Base-by-base conservation (phyloP, 1,284 basidiomycete genomes). In the Fomitiporia mediterranea region DNA sequence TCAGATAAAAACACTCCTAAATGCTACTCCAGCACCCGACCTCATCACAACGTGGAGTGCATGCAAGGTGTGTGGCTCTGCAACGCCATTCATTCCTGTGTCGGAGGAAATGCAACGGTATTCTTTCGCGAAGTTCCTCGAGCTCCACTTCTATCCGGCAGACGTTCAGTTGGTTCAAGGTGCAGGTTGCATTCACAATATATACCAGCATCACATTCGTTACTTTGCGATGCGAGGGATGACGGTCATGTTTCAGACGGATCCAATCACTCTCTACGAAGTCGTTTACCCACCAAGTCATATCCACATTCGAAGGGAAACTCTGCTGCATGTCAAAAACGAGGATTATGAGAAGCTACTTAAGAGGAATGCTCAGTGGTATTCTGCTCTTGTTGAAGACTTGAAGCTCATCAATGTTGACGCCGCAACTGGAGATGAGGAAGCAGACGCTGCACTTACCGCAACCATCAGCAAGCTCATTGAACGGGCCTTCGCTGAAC, bases 71-170 rank as follows among this genome's bases (percentile, higher is more conserved):
- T 96, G 94, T 67, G 83, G 83, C 4, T 83, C 79, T 2, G 84
- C 86, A 3, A 94, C 94, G 17, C 91, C 91, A 0, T 92, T 95
- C 67, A 90, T 93, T 55, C 87, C 88, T 17, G 84, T 98, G 39
- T 94, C 93, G 1, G 87, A 93, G 62, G 94, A 98, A 67, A 94
- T 95, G 72, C 92, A 94, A 70, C 77, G 92, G 66, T 91, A 95
- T 70, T 87, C 94, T n/a, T 94, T 94, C 66, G 90, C 90, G 38
- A 95, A 95, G 67, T 97, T 93, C 67, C 78, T 97, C 44, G 94
- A 97, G 66, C 79, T 95, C 27, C 89, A 93, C 65, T 95, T 95
- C 70, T 95, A 96, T 70, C 91, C 92, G 13, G 87, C 86, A 42
- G 83, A 91, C 63, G 86, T 91, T 62, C 83, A 84, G 65, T 76